A percentile compares a stretch with the other conserved stretches of the same genome.
Evolutionary conservation across 2,329 filamentous ascomycete species (phyloP).

Genomic region (Dactylellina drechsleri): DNA sequence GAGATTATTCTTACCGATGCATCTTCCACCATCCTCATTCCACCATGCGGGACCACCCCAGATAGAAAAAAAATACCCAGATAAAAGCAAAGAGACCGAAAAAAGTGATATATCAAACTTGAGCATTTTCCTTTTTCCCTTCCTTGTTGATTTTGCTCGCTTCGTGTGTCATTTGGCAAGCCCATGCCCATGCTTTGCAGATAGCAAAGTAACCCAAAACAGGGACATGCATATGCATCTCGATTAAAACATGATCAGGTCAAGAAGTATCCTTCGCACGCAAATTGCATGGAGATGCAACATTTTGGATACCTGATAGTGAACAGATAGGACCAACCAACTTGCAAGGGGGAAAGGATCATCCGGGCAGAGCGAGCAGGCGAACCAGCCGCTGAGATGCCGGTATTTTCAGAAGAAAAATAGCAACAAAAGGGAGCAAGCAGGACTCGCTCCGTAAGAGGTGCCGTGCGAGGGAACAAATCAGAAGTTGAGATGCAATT

Average conservation of each 20-base stretch:
- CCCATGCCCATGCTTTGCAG: constrained; percentile 50
- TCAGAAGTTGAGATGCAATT: constrained; percentile 52
- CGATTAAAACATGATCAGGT: constrained; percentile 38
- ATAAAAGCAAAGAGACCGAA: not conserved
- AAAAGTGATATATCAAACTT: constrained; percentile 52
- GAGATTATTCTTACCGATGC: constrained; percentile 53
- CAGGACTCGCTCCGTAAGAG: constrained; percentile 29
- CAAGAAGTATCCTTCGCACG: constrained; percentile 32
- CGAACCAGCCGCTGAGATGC: constrained; percentile 22
- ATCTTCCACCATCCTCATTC: constrained; percentile 22
- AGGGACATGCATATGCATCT: constrained; percentile 53
- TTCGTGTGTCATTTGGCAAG: constrained; percentile 54
- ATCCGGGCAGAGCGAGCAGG: constrained; percentile 45
- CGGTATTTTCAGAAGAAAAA: constrained; percentile 32
- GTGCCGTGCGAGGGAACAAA: constrained; percentile 22
- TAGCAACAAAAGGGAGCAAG: constrained; percentile 10
- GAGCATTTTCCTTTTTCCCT: constrained; percentile 8
- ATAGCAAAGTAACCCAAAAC: constrained; percentile 52
- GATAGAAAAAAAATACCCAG: not conserved
- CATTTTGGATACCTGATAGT: constrained; percentile 36
- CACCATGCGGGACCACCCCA: constrained; percentile 39
- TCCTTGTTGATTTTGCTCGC: constrained; percentile 27
- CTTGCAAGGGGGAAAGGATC: constrained; percentile 53
- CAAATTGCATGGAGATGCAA: constrained; percentile 40
- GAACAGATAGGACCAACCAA: constrained; percentile 32